These are phyloP conservation scores for Dothideomycetes sp. DNA, from an alignment of 2,329 filamentous ascomycete genomes.

Conservation along the genomic window DNA sequence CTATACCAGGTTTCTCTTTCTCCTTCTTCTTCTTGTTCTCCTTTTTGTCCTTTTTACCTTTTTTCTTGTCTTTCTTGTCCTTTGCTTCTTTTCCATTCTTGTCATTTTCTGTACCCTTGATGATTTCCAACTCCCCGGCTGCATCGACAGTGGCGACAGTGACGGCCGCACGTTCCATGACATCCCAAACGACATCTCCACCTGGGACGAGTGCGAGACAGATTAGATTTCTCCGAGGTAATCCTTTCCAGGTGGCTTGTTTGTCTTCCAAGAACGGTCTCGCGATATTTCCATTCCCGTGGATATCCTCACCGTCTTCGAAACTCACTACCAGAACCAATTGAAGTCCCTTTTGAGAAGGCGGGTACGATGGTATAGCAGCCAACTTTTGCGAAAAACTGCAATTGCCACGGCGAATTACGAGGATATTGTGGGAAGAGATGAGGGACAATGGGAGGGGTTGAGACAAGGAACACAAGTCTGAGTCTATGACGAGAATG, in stretches of 20 bases:
- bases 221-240: slow-evolving; percentile 62
- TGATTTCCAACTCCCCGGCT: slow-evolving; percentile 12
- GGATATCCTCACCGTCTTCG: slow-evolving; percentile 38
- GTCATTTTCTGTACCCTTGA: background rate
- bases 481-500: slow-evolving; percentile 58
- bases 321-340: slow-evolving; percentile 70
- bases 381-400: slow-evolving; percentile 73
- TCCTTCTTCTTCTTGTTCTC: slow-evolving; percentile 44
- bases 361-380: slow-evolving; percentile 69
- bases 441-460: slow-evolving; percentile 44
- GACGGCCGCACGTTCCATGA: slow-evolving; percentile 49
- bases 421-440: slow-evolving; percentile 61
- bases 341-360: slow-evolving; percentile 52
- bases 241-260: slow-evolving; percentile 62
- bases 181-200: slow-evolving; percentile 54
- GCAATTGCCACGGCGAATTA: slow-evolving; percentile 75
- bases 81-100: slow-evolving; percentile 4
- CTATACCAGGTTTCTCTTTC: slow-evolving; percentile 55
- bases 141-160: slow-evolving; percentile 19
- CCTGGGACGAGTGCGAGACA: slow-evolving; percentile 77
- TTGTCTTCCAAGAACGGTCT: slow-evolving; percentile 66
- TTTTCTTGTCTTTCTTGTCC: slow-evolving; percentile 9
- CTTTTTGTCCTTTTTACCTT: slow-evolving; percentile 13
- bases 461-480: slow-evolving; percentile 46
- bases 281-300: slow-evolving; percentile 33